These are phyloP conservation scores for Gaillardinia entomophila DNA, from an alignment of 805 yeast species.

Conservation along the genomic window DNA sequence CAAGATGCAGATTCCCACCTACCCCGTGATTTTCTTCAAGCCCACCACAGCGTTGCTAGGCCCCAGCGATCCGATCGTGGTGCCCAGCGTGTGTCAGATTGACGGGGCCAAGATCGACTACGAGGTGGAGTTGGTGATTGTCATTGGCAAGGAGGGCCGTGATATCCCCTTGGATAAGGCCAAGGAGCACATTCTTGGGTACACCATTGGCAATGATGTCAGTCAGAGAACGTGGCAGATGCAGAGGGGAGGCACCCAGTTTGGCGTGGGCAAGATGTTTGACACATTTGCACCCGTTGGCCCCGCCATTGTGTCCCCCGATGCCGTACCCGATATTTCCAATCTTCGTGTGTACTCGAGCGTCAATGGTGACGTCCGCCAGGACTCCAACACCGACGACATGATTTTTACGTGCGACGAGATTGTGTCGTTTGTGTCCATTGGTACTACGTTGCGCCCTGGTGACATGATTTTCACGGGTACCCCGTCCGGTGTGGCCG, in stretches of 20 bases:
- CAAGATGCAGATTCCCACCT: slow-evolving; percentile 36
- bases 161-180: slow-evolving; percentile 41
- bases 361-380: slow-evolving; percentile 45
- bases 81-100: slow-evolving; percentile 36
- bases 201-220: slow-evolving; percentile 50
- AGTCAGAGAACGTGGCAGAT: slow-evolving; percentile 55
- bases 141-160: slow-evolving; percentile 46
- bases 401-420: slow-evolving; percentile 42
- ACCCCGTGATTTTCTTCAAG: slow-evolving; percentile 47
- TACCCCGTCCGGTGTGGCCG: slow-evolving; percentile 52
- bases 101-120: slow-evolving; percentile 35
- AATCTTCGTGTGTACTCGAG: slow-evolving; percentile 30
- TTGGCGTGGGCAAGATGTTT: slow-evolving; percentile 47
- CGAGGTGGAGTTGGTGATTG: slow-evolving; percentile 49
- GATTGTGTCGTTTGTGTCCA: slow-evolving; percentile 42
- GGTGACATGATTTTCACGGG: slow-evolving; percentile 55
- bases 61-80: slow-evolving; percentile 36
- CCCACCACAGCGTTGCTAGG: slow-evolving; percentile 42
- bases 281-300: slow-evolving; percentile 57
- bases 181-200: slow-evolving; percentile 43
- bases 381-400: slow-evolving; percentile 41
- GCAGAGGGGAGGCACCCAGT: slow-evolving; percentile 45
- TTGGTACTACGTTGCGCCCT: slow-evolving; percentile 46
- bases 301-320: slow-evolving; percentile 42
- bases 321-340: slow-evolving; percentile 24